Evolutionary conservation across 495 filamentous ascomycete species (phyloP).

Genomic region (Penicillium crystallinum): DNA sequence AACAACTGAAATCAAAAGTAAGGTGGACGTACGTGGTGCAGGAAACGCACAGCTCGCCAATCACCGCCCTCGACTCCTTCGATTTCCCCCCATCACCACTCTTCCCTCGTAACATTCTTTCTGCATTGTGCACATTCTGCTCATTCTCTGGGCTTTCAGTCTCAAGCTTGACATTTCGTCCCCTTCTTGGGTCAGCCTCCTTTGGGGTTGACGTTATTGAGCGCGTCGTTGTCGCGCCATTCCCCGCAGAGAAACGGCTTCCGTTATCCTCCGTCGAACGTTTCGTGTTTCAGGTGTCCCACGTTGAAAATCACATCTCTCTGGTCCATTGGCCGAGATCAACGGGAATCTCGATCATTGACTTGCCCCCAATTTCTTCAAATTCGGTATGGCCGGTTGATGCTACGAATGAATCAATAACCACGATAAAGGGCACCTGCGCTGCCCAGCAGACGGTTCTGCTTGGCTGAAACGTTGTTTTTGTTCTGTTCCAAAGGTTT

Average conservation of each 20-base stretch:
- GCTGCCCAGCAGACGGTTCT: slow-evolving; percentile 49
- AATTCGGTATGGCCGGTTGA: slow-evolving; percentile 40
- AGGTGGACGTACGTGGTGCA: slow-evolving; percentile 3
- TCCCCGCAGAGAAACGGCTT: slow-evolving; percentile 37
- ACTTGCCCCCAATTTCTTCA: slow-evolving; percentile 1
- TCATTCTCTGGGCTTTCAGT: not conserved
- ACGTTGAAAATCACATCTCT: not conserved
- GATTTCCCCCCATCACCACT: slow-evolving; percentile 10
- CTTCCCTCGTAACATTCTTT: slow-evolving; percentile 7
- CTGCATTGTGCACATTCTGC: not conserved
- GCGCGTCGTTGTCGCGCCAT: slow-evolving; percentile 39
- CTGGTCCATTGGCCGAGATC: not conserved
- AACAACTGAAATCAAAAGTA: no score
- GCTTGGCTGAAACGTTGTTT: slow-evolving; percentile 18
- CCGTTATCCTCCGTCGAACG: slow-evolving; percentile 22
- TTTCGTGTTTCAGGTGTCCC: slow-evolving; percentile 11
- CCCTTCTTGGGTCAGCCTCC: slow-evolving; percentile 19
- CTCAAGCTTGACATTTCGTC: slow-evolving; percentile 1
- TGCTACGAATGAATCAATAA: slow-evolving; percentile 44
- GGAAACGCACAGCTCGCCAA: slow-evolving; percentile 13
- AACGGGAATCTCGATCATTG: slow-evolving; percentile 9
- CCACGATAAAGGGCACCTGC: slow-evolving; percentile 40
- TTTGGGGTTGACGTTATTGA: slow-evolving; percentile 29
- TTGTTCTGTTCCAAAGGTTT: not conserved
- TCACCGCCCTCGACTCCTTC: slow-evolving; percentile 17